Evolutionary conservation across 805 yeast genomes (phyloP).

Genomic region (Myxozyma udenii): DNA sequence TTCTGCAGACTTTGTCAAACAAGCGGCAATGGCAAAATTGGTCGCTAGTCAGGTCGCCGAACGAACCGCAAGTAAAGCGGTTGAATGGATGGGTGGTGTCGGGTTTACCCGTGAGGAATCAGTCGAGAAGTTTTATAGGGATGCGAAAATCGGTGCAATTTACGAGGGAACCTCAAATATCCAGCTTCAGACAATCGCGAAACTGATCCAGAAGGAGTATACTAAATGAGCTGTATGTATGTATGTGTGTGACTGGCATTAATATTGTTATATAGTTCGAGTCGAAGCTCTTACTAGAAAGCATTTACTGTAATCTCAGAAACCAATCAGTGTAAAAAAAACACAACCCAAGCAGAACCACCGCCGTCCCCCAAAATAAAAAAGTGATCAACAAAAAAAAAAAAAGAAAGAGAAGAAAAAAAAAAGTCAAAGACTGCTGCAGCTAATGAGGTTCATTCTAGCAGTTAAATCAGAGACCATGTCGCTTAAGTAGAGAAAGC

Average conservation of each 20-base stretch:
- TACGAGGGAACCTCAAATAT: slow-evolving; percentile 48
- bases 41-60: slow-evolving; percentile 45
- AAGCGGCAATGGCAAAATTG: slow-evolving; percentile 48
- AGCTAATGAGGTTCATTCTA: neutral
- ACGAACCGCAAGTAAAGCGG: slow-evolving; percentile 42
- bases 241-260: neutral
- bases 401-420: neutral
- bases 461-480: neutral
- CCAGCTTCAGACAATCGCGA: slow-evolving; percentile 46
- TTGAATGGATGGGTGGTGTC: slow-evolving; percentile 50
- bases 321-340: neutral
- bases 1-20: slow-evolving; percentile 38
- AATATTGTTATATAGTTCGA: too few species aligned
- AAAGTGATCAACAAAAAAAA: neutral
- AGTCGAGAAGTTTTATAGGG: slow-evolving; percentile 45
- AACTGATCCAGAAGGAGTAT: slow-evolving; percentile 39
- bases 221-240: too few species aligned
- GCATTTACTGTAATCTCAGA: too few species aligned
- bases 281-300: too few species aligned
- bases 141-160: slow-evolving; percentile 46
- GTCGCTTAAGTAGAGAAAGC: slow-evolving; percentile 11
- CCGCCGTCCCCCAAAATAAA: neutral
- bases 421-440: neutral
- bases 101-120: slow-evolving; percentile 46
- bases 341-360: neutral